Evolutionary conservation across 2,329 filamentous ascomycete genomes (phyloP).

Genomic region (Colletotrichum noveboracense): DNA sequence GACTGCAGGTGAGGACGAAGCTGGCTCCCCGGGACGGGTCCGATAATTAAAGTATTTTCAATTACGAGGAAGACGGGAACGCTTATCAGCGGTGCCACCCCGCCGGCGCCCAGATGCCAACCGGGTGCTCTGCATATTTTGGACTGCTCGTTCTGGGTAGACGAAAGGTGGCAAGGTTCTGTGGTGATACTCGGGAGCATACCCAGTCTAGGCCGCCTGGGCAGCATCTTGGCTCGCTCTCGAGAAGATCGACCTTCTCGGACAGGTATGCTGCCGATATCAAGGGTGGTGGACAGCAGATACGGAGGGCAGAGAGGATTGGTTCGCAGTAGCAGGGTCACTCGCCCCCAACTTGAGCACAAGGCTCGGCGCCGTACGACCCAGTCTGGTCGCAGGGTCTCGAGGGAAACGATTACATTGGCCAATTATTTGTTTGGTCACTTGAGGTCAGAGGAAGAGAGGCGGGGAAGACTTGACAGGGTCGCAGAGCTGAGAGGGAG

Average conservation of each 20-base stretch:
- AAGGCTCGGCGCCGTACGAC: neutral
- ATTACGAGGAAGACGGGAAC: neutral
- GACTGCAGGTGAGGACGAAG: neutral
- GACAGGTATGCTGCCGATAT: conserved; percentile 19
- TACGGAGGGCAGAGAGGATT: conserved; percentile 11
- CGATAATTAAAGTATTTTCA: conserved; percentile 5
- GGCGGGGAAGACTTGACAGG: neutral
- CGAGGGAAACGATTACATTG: neutral
- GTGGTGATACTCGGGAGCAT: neutral
- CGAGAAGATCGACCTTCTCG: conserved; percentile 19
- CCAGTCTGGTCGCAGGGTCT: neutral
- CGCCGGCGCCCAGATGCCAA: neutral
- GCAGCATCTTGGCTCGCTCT: conserved; percentile 8
- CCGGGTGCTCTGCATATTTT: neutral
- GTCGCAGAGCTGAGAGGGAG: neutral
- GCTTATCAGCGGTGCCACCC: conserved; percentile 19
- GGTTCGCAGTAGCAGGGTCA: neutral
- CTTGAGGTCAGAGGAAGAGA: neutral
- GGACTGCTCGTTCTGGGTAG: neutral
- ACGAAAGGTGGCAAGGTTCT: conserved; percentile 12
- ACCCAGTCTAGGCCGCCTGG: conserved; percentile 10
- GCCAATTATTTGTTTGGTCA: neutral
- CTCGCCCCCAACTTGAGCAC: neutral
- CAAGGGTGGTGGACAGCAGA: conserved; percentile 4
- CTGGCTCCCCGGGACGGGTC: neutral